Evolutionary conservation across 208 protist genomes (phyloP), one percentile per base, ranked within the genome.

Genomic region (Leishmania lainsoni): DNA sequence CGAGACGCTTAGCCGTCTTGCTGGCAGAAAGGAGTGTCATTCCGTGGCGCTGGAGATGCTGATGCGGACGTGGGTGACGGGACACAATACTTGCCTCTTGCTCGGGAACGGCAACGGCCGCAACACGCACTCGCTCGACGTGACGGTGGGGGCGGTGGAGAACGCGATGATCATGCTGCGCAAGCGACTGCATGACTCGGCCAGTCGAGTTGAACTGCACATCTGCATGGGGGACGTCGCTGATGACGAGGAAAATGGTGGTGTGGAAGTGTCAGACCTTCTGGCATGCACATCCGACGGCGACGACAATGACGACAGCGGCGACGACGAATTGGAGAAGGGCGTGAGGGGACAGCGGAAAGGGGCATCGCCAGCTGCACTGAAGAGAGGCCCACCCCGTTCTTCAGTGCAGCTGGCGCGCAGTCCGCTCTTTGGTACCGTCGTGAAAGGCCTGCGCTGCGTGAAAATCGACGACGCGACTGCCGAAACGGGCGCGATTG

Each of bases 41-140:
- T 85, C 85, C 20, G 81, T 88, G 49, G 48, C 81, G 51, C 85
- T 88, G 70, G 69, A 83, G 52, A 68, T 82, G 52, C 73, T 85
- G 45, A 49, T 75, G 69, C 45, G 52, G 29, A 42, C 42, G 48
- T 88, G 85, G 85, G 74, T 78, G 75, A 58, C 72, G 9, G 85
- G 85, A 22, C 85, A 80, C 32, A 88, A 88, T 61, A 66, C 81
- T 20, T 84, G 66, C 17, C 77, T 88, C 9, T 22, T 88, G 2
- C 70, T 88, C 16, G 80, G 85, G 48, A 84, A 84, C 49, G 77
- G 81, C 78, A 80, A 63, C 22, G 81, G 80, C 8, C 81, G 85
- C 65, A 83, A 75, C 56, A 79, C 68, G 26, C 70, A 65, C 29
- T 77, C 73, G 2, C 52, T 75, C 35, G 65, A 74, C n/a, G 26